Evolutionary conservation across 768 basidiomycete species (phyloP), one percentile per base, ranked within the genome.

Genomic region (Mycena vitilis): DNA sequence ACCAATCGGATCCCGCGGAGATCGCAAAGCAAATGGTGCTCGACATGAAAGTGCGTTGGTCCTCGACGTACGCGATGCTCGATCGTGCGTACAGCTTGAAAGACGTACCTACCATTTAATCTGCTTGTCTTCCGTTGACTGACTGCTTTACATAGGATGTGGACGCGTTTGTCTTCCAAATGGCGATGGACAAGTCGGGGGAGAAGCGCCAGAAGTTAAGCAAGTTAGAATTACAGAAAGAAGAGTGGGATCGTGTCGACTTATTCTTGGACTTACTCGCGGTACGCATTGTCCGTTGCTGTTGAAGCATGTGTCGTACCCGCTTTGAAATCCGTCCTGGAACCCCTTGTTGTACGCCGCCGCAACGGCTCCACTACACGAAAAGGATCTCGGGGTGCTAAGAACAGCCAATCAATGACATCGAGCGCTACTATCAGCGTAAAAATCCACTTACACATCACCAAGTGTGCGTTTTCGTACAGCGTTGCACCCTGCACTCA

Each of bases 11-110:
- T 37, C 57, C 34, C n/a, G 57, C 40, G 16, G 42, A n/a, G 30
- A 40, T 44, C 22, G 60, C 51, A 4, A 48, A 62, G 25, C 67
- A 73, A 44, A 68, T 76, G 23, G 48, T 77, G 12, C 68, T 75
- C 18, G 73, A 78, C 49, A 76, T 78, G 76, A 60, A 56, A 20
- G 73, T 77, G 8, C 70, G 74, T 22, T 78, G 77, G 77, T 72
- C 70, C 10, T 78, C 77, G 23, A 76, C 76, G n/a, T 72, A 73
- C 54, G 55, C 71, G 15, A 78, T 78, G 77, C 59, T 77, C 5
- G 63, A 73, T 61, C 66, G 69, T 15, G 74, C 75, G 4, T 62
- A 73, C 25, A 23, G 54, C 45, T 55, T 74, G 49, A 72, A 70
- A 57, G 51, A 65, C 38, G 76, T 30, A 30, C 30, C 30, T 30